Evolutionary conservation across 345 rosid species (phyloP), one percentile per base, ranked within the genome.

Genomic region (Noccaea bulbosa): DNA sequence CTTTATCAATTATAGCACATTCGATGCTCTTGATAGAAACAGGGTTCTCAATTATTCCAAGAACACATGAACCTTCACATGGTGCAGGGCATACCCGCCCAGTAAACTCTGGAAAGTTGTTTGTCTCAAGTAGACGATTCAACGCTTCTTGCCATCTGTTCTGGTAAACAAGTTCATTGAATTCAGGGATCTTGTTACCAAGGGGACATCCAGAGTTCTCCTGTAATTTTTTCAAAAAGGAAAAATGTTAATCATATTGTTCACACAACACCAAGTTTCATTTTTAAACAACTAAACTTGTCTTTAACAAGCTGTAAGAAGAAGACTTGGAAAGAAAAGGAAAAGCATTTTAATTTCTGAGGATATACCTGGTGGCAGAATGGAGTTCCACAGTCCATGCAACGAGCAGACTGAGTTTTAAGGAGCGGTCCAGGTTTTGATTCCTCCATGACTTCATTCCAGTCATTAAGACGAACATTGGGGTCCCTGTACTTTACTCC

Each of bases 81-180:
- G 99, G 99, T 60, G 99, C 99, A 78, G 99, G 98, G 72, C 99
- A 95, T 20, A 95, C 99, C n/a, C 99, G 81, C 41, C 99, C 99
- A 16, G 99, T 95, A 65, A 95, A 95, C 73, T 95, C 99, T 5
- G 99, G 99, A 65, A 95, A 95, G 83, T 92, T 95, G 72, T 95
- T 95, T 0, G 99, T 95, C 87, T 95, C 98, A 7, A 92, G 93
- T 45, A 95, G 87, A 33, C 99, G 89, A 57, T 87, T 88, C 34
- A 95, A 80, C n/a, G 99, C 99, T 77, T 95, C 98, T 20, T 84
- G 88, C 99, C 99, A 95, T 81, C 99, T 86, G 77, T 95, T 92
- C 72, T 95, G 99, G 78, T 95, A 86, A 34, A 95, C 99, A 40
- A 95, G 83, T 81, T 95, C 99, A 34, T 92, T 95, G 79, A 95